Evolutionary conservation across 495 filamentous ascomycete genomes (phyloP), one percentile per base, ranked within the genome.

Genomic region (Penicillium odoratum): DNA sequence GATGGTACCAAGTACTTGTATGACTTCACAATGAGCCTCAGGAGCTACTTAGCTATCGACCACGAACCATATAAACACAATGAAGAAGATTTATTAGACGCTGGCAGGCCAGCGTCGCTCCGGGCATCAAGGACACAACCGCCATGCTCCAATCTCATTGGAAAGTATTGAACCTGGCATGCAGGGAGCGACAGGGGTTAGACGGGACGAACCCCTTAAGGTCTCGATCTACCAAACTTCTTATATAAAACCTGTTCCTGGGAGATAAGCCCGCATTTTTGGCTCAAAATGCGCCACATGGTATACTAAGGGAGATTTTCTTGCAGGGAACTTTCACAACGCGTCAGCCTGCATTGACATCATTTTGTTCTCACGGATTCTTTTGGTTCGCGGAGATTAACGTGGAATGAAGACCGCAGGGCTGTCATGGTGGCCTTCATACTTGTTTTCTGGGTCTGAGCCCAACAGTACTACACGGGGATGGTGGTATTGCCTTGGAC

Each of bases 171-270:
- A 29, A 21, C 7, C 25, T 43, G 57, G 57, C 46, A 59, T 59
- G 57, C 36, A 59, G 57, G 57, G 57, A 34, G 51, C 33, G 34
- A 53, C 51, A 59, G 51, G 57, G 51, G 51, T 36, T 40, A 3
- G 16, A 38, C 7, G 34, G 31, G 13, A 25, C 21, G 34, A 1
- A 25, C 29, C 43, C 50, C 49, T 43, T 31, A n/a, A 43, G 51
- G 18, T 13, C n/a, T 29, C 52, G 29, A 33, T 42, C 51, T 7
- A 42, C 7, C 31, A 7, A 43, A 3, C 13, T 30, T 18, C 25
- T 25, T 26, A 13, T 15, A 42, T 42, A 4, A 55, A 55, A 55
- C 33, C 16, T 10, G 49, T 51, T 51, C 33, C 30, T 8, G 16
- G 11, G n/a, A 48, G 11, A 5, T 13, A 9, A 48, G 13, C 5